phyloP scores from a whole-genome alignment of 2,329 filamentous ascomycete species.

The Apiospora aurea region DNA sequence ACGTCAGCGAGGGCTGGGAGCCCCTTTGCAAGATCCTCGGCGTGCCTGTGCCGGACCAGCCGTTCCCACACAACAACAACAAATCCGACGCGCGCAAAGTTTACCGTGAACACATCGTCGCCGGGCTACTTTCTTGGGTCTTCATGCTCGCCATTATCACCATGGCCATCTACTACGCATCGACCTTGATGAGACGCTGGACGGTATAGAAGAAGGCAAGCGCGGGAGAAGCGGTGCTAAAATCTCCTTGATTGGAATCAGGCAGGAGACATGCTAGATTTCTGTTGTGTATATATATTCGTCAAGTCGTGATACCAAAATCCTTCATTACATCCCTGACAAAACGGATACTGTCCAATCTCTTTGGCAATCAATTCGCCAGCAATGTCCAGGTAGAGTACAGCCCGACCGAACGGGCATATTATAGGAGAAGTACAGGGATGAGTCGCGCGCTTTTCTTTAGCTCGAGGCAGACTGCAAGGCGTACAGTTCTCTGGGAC shows the following conservation, averaged over 20 bases:
- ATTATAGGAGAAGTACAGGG: not conserved
- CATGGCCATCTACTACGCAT: slow-evolving; percentile 30
- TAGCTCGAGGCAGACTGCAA: slow-evolving; percentile 38
- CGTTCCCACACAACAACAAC: slow-evolving; percentile 47
- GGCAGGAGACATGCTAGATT: slow-evolving; percentile 16
- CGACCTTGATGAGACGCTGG: slow-evolving; percentile 16
- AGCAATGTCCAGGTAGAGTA: not conserved
- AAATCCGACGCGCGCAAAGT: slow-evolving; percentile 38
- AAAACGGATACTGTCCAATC: slow-evolving; percentile 8
- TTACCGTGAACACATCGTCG: slow-evolving; percentile 38
- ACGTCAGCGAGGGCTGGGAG: slow-evolving; percentile 47
- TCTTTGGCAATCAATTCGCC: not conserved
- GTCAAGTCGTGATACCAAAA: slow-evolving; percentile 1
- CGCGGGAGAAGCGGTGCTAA: not conserved
- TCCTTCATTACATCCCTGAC: not conserved
- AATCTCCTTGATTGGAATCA: not conserved
- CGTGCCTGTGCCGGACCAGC: slow-evolving; percentile 42
- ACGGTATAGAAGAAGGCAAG: not conserved
- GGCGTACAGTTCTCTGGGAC: slow-evolving; percentile 61
- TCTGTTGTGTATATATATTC: not conserved
- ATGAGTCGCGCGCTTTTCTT: not conserved
- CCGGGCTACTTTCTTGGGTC: slow-evolving; percentile 38
- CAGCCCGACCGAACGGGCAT: not conserved
- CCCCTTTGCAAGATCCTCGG: slow-evolving; percentile 47
- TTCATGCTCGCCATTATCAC: slow-evolving; percentile 37